phyloP scores from a whole-genome alignment of 768 basidiomycete species.

The Suillus occidentalis region DNA sequence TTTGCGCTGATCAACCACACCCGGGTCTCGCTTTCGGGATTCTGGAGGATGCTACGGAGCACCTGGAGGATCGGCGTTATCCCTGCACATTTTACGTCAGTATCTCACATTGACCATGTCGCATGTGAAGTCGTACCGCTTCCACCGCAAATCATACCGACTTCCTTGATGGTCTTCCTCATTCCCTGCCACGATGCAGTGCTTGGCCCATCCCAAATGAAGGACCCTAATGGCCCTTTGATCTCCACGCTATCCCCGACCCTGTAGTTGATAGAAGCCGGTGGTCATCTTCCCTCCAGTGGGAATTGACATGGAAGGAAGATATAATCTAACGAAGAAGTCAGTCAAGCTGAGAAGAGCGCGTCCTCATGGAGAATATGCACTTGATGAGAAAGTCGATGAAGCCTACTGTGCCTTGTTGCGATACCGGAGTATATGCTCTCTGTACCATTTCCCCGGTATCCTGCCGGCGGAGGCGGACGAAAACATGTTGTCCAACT shows the following conservation, averaged over 20 bases:
- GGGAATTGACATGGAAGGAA: slow-evolving; percentile 36
- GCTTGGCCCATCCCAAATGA: slow-evolving; percentile 49
- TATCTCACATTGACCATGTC: not conserved
- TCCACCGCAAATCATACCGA: slow-evolving; percentile 60
- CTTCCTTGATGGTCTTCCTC: slow-evolving; percentile 33
- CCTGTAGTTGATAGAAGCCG: slow-evolving; percentile 44
- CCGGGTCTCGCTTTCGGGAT: slow-evolving; percentile 38
- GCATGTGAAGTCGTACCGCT: slow-evolving; percentile 38
- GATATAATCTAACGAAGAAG: slow-evolving; percentile 39
- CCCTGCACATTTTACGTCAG: slow-evolving; percentile 24
- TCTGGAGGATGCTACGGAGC: slow-evolving; percentile 45
- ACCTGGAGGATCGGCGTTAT: slow-evolving; percentile 63
- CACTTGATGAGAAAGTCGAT: slow-evolving; percentile 58
- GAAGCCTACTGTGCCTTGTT: slow-evolving; percentile 38
- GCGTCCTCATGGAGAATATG: slow-evolving; percentile 9
- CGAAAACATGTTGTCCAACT: slow-evolving; percentile 60
- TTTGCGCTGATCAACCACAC: slow-evolving; percentile 53
- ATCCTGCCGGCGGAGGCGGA: slow-evolving; percentile 43
- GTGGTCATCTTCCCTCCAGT: slow-evolving; percentile 54
- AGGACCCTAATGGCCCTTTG: slow-evolving; percentile 61
- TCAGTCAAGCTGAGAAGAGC: slow-evolving; percentile 10
- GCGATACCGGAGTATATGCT: slow-evolving; percentile 61
- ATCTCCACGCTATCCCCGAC: slow-evolving; percentile 53
- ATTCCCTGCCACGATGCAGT: slow-evolving; percentile 37
- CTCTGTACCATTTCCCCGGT: slow-evolving; percentile 50